Evolutionary conservation across 2,329 filamentous ascomycete species (phyloP).

Genomic region (Fusarium sp.): DNA sequence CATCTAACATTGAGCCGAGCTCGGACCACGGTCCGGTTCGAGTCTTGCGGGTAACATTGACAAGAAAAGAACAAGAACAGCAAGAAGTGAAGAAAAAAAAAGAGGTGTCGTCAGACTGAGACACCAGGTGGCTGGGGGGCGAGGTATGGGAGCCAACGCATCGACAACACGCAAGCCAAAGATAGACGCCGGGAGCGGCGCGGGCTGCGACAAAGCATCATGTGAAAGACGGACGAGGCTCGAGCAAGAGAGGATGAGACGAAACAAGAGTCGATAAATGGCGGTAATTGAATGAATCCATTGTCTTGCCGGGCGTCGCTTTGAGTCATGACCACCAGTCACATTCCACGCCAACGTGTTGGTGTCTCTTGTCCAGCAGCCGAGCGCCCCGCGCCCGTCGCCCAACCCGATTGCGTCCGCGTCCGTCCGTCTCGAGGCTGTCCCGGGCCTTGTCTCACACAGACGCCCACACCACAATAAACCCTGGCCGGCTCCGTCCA

Average conservation of each 20-base stretch:
- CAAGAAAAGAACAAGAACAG: not conserved
- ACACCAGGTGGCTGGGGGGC: conserved; percentile 44
- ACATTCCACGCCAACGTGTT: conserved; percentile 47
- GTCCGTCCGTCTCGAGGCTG: conserved; percentile 16
- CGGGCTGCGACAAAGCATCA: conserved; percentile 43
- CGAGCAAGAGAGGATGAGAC: conserved; percentile 13
- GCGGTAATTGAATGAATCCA: conserved; percentile 31
- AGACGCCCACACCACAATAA: conserved; percentile 37
- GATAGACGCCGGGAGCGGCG: conserved; percentile 46
- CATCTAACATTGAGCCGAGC: conserved; percentile 18
- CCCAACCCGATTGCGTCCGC: conserved; percentile 47
- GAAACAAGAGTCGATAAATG: conserved; percentile 5
- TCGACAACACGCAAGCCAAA: conserved; percentile 39
- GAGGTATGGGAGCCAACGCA: conserved; percentile 41
- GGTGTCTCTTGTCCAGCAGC: conserved; percentile 39
- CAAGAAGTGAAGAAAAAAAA: conserved; percentile 15
- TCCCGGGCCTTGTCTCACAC: conserved; percentile 42
- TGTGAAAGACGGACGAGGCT: conserved; percentile 36
- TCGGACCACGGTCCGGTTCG: conserved; percentile 2
- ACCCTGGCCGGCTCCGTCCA: conserved; percentile 45
- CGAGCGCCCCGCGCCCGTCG: conserved; percentile 18
- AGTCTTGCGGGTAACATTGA: not conserved
- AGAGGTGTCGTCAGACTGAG: conserved; percentile 42
- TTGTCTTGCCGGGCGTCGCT: conserved; percentile 33
- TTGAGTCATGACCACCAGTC: conserved; percentile 49